Evolutionary conservation across 108 stramenopile species (phyloP).

Genomic region (Skeletonema marinoi): DNA sequence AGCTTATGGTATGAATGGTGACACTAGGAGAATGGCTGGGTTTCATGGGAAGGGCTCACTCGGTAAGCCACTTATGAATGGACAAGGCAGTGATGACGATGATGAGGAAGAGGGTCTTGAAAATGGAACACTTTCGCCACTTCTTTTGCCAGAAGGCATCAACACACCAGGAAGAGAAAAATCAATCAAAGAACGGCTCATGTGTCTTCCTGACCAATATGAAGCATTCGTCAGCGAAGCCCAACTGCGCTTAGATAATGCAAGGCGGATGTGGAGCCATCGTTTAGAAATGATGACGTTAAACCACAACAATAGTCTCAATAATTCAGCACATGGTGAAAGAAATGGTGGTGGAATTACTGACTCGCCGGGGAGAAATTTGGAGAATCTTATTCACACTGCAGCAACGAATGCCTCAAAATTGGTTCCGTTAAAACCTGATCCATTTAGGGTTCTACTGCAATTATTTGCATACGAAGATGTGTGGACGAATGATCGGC

Average conservation of each 20-base stretch:
- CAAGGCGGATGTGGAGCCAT: slow-evolving; percentile 41
- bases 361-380: not conserved
- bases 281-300: slow-evolving; percentile 39
- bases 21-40: slow-evolving; percentile 7
- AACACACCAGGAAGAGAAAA: slow-evolving; percentile 26
- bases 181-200: slow-evolving; percentile 31
- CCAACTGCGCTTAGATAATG: slow-evolving; percentile 42
- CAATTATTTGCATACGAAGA: slow-evolving; percentile 89
- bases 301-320: slow-evolving; percentile 15
- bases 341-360: slow-evolving; percentile 9
- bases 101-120: slow-evolving; percentile 18
- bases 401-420: slow-evolving; percentile 39
- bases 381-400: slow-evolving; percentile 3
- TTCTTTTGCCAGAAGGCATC: slow-evolving; percentile 34
- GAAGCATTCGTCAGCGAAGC: slow-evolving; percentile 46
- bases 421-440: slow-evolving; percentile 26
- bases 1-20: slow-evolving; percentile 43
- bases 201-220: slow-evolving; percentile 44
- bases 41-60: not conserved
- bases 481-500: slow-evolving; percentile 60
- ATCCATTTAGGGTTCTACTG: slow-evolving; percentile 81
- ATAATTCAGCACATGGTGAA: slow-evolving; percentile 15
- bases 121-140: slow-evolving; percentile 28
- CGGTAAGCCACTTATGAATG: slow-evolving; percentile 14
- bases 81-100: slow-evolving; percentile 16